Base-by-base conservation (phyloP, 805 yeast species). In the Starmerella floris region DNA sequence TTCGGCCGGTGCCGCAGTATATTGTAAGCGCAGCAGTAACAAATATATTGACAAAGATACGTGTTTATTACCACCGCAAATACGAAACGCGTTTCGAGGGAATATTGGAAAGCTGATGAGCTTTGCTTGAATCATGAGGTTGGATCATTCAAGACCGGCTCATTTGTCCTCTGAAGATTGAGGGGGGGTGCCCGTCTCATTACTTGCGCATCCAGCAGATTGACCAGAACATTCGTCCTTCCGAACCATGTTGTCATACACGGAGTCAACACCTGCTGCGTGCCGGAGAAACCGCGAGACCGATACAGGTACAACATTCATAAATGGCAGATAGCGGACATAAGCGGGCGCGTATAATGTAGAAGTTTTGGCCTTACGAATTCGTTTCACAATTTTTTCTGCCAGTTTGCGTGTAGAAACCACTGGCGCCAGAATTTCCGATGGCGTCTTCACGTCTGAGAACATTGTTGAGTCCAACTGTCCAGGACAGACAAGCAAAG, bases 401-500 rank as follows among this genome's bases (percentile, higher is more conserved):
- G 95, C 94, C 15, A 85, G 78, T 46, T 67, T 67, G 8, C 53
- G 55, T 0, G 91, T 85, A 16, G 79, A 78, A 30, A 87, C 64
- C 46, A 80, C 82, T 0, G 96, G 97, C 0, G 97, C 97, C 6
- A 87, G 58, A 4, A 79, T 50, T 3, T 68, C 63, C 10, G 82
- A 76, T 0, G 96, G 95, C 0, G 95, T 79, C 25, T 61, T 48
- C 5, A 88, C 82, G 2, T 77, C 76, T 16, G 65, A 64, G 58
- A 88, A 88, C 83, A 88, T 71, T 2, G 58, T 53, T 0, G 96
- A 84, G 38, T 68, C 71, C 48, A 88, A 59, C 57, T 88, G 96
- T 0, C 97, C 97, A 0, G 95, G 94, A 51, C 91, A 78, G 0
- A 88, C 68, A 28, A 88, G 64, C 43, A 88, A 62, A 0, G 94